phyloP scores from a whole-genome alignment of 495 filamentous ascomycete species.

The Penicillium antarcticum region DNA sequence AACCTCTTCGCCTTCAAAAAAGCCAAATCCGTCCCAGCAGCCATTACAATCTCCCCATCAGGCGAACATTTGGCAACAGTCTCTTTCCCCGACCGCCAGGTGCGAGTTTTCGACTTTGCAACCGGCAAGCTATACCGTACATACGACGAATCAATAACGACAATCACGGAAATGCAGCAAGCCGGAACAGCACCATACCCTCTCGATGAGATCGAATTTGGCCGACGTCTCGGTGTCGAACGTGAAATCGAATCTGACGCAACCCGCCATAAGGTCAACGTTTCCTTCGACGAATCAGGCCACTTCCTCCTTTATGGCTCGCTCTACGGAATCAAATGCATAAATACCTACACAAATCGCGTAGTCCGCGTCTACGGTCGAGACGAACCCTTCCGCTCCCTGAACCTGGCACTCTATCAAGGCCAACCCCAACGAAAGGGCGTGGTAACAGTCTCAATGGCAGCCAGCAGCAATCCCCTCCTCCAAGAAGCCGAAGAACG shows the following conservation, averaged over 20 bases:
- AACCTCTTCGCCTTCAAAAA: conserved; percentile 97
- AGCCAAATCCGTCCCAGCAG: conserved; percentile 78
- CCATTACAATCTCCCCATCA: conserved; percentile 82
- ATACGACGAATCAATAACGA: conserved; percentile 88
- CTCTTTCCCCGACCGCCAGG: conserved; percentile 89
- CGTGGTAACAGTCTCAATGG: conserved; percentile 95
- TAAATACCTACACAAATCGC: conserved; percentile 92
- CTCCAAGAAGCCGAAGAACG: conserved; percentile 88
- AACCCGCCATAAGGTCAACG: conserved; percentile 70
- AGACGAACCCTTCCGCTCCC: conserved; percentile 80
- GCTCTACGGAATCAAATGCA: conserved; percentile 82
- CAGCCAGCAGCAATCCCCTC: conserved; percentile 87
- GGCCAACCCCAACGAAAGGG: conserved; percentile 90
- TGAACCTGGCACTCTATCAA: conserved; percentile 89
- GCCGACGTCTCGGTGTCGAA: conserved; percentile 82
- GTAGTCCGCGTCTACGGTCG: conserved; percentile 83
- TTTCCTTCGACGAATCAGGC: conserved; percentile 93
- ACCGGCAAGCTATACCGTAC: conserved; percentile 84
- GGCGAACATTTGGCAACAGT: conserved; percentile 83
- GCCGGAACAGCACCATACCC: conserved; percentile 75
- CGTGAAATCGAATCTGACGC: conserved; percentile 72
- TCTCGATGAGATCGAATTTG: conserved; percentile 88
- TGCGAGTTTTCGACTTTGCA: conserved; percentile 89
- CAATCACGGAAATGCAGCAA: conserved; percentile 90
- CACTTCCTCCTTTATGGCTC: conserved; percentile 95